Evolutionary conservation across 768 basidiomycete species (phyloP).

Genomic region (Pholiota molesta): DNA sequence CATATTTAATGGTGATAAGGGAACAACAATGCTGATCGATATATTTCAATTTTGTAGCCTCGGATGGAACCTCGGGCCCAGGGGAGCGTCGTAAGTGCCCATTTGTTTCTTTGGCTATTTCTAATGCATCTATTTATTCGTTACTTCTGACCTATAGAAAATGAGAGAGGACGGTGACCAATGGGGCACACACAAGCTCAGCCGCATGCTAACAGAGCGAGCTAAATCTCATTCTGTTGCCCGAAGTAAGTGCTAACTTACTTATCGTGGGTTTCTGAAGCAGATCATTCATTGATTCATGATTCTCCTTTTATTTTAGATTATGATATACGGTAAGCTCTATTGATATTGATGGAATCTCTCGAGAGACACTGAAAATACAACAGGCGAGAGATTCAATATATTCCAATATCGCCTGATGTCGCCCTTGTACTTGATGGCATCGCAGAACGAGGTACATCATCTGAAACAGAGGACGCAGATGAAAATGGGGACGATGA

Average conservation of each 20-base stretch:
- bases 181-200: conserved; percentile 4
- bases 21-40: neutral
- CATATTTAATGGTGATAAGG: too few relatives aligned
- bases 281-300: neutral
- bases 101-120: neutral
- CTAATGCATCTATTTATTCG: neutral
- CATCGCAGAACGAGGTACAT: neutral
- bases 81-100: neutral
- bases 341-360: neutral
- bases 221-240: conserved; percentile 13
- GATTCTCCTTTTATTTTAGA: neutral
- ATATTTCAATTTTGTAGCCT: neutral
- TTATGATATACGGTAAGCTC: conserved; percentile 1
- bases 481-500: neutral
- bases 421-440: neutral
- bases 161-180: neutral
- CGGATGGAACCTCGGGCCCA: conserved; percentile 2
- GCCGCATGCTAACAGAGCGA: conserved; percentile 1
- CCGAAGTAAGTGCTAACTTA: neutral
- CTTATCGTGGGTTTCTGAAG: neutral
- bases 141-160: neutral
- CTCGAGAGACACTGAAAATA: neutral
- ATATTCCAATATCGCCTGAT: conserved; percentile 2
- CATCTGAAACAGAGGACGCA: neutral
- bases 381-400: conserved; percentile 3